Evolutionary conservation across 1,284 basidiomycete species (phyloP), one percentile per base, ranked within the genome.

Genomic region (Cryptococcus sp.): DNA sequence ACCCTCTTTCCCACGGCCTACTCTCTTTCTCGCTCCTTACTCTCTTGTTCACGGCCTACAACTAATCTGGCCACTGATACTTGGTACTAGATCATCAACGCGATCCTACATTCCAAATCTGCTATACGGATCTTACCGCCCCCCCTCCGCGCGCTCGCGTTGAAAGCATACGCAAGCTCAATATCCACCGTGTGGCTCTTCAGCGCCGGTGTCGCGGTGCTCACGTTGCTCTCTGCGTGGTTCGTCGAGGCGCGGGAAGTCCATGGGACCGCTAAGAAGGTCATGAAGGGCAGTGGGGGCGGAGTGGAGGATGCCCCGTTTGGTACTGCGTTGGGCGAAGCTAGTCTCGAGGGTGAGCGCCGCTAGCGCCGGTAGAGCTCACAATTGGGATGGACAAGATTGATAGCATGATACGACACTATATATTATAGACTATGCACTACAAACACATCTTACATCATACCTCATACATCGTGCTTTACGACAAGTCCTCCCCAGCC

Each of bases 61-160:
- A 57, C 47, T 19, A 16, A 20, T 41, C 17, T 44, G n/a, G 15
- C 17, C 17, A 13, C 5, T 35, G 27, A 19, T 50, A 44, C 42
- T 47, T 22, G 16, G 16, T 5, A 13, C 5, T 60, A 73, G 67
- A 66, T 76, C 40, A 72, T 80, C 57, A 57, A 60, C 48, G 54
- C 70, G 15, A 72, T 80, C 54, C 62, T 78, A 2, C 78, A 78
- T 51, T 74, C 74, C 13, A 80, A 80, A 62, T 59, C 72, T 1
- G 75, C 73, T 23, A 75, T 80, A 38, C 54, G 60, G 11, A 53
- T 56, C 5, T 61, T 78, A 15, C 64, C 72, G 1, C 60, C 61
- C 0, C 45, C 50, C 3, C 60, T 70, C 15, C 55, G 63, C 23
- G n/a, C 39, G 3, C 56, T 55, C 16, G 78, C 76, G 11, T 60